Conservation (phyloP, 495 filamentous ascomycete genomes). For the Xylaria nigripes region DNA sequence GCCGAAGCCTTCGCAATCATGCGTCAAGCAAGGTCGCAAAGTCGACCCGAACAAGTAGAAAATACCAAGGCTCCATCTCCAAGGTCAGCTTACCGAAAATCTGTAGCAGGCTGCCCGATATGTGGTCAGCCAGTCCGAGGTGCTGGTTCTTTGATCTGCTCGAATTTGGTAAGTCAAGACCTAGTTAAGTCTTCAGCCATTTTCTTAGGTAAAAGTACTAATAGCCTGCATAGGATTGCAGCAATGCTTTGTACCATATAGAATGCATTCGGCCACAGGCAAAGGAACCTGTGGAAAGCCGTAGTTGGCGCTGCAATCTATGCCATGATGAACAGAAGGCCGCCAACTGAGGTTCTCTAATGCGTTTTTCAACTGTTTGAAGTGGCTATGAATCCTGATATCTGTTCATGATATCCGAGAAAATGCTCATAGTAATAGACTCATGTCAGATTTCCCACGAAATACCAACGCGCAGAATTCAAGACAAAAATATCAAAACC, state of each 20-base stretch:
- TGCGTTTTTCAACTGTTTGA: background rate
- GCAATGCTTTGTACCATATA: constrained; percentile 22
- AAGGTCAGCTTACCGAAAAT: constrained; percentile 24
- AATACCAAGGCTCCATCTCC: constrained; percentile 16
- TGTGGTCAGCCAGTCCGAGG: constrained; percentile 35
- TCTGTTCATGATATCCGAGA: background rate
- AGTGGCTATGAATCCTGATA: background rate
- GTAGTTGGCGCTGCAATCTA: constrained; percentile 25
- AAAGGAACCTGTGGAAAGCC: constrained; percentile 15
- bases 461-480: background rate
- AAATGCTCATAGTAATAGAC: background rate
- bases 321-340: constrained; percentile 13
- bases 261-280: constrained; percentile 18
- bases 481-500: background rate
- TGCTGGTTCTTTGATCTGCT: constrained; percentile 32
- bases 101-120: constrained; percentile 29
- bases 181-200: background rate
- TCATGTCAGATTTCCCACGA: background rate
- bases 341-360: background rate
- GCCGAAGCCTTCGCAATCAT: constrained; percentile 30
- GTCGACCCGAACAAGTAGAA: constrained; percentile 15
- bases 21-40: constrained; percentile 27
- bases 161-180: constrained; percentile 31
- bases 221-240: constrained; percentile 29
- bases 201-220: constrained; percentile 1